Percentiles rank a stretch among this genome's conserved stretches.
phyloP scores from a whole-genome alignment of 2,329 filamentous ascomycete species.

The Fusarium buharicum region DNA sequence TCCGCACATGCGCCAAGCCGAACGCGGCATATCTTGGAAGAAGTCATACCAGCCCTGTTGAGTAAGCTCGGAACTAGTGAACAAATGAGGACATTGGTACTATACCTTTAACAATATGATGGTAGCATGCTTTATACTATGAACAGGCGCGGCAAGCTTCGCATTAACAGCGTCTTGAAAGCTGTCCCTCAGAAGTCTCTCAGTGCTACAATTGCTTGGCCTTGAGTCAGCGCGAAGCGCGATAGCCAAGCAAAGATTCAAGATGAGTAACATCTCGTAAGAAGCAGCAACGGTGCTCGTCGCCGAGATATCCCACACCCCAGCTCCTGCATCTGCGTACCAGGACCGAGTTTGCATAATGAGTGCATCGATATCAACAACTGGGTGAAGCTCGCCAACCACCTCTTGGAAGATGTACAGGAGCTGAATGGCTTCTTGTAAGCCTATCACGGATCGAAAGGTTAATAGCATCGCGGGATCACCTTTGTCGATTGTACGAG shows the following conservation, averaged over 20 bases:
- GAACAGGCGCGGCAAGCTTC: slow-evolving; percentile 26
- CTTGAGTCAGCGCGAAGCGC: slow-evolving; percentile 20
- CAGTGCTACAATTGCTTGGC: slow-evolving; percentile 1
- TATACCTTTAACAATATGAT: slow-evolving; percentile 27
- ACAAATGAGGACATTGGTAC: neutral
- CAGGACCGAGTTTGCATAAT: slow-evolving; percentile 13
- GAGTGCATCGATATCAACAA: slow-evolving; percentile 22
- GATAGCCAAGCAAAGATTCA: slow-evolving; percentile 24
- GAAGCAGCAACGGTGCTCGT: slow-evolving; percentile 15
- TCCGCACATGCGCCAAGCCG: slow-evolving; percentile 46
- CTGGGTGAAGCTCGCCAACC: slow-evolving; percentile 22
- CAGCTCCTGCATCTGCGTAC: slow-evolving; percentile 21
- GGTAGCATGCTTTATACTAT: slow-evolving; percentile 26
- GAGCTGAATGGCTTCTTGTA: slow-evolving; percentile 23
- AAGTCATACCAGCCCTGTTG: slow-evolving; percentile 37
- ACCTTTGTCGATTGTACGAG: slow-evolving; percentile 15
- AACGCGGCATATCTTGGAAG: slow-evolving; percentile 40
- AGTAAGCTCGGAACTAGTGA: neutral
- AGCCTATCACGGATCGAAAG: slow-evolving; percentile 15
- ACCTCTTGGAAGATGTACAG: slow-evolving; percentile 29
- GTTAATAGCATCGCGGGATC: slow-evolving; percentile 20
- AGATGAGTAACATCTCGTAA: slow-evolving; percentile 14
- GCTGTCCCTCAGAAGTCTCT: slow-evolving; percentile 17
- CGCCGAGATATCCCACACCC: slow-evolving; percentile 20
- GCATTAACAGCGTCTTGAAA: slow-evolving; percentile 30